Percentiles rank a stretch among this genome's conserved stretches.
These are phyloP conservation scores for Penicillium sp. DNA, from an alignment of 2,329 filamentous ascomycete species.

Conservation along the genomic window DNA sequence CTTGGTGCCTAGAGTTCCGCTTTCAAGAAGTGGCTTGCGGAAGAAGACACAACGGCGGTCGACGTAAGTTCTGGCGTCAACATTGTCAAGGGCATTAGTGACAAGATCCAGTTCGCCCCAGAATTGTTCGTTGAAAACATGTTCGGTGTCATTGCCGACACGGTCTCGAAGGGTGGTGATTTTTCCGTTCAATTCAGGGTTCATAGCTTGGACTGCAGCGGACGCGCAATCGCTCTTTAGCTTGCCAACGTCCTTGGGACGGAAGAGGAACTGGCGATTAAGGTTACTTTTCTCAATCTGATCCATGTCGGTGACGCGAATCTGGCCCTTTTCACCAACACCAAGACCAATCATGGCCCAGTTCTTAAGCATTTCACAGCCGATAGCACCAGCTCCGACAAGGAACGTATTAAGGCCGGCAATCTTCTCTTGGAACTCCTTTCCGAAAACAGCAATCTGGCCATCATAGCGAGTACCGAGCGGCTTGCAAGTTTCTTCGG, in stretches of 20 bases:
- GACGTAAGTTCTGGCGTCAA: constrained; percentile 94
- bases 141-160: constrained; percentile 86
- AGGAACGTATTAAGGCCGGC: constrained; percentile 88
- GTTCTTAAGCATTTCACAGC: constrained; percentile 99
- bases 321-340: constrained; percentile 80
- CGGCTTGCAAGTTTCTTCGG: constrained; percentile 84
- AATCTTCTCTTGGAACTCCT: constrained; percentile 90
- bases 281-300: constrained; percentile 98
- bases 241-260: constrained; percentile 85
- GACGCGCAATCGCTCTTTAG: constrained; percentile 96
- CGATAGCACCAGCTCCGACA: constrained; percentile 93
- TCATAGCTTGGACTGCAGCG: constrained; percentile 88
- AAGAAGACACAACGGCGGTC: constrained; percentile 97
- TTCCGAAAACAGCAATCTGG: constrained; percentile 93
- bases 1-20: constrained; percentile 96
- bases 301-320: constrained; percentile 95
- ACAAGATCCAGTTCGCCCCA: constrained; percentile 85
- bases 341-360: constrained; percentile 98
- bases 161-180: constrained; percentile 84
- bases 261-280: constrained; percentile 95
- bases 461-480: constrained; percentile 86
- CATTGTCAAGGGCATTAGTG: constrained; percentile 95
- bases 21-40: constrained; percentile 93
- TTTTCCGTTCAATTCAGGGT: constrained; percentile 82
- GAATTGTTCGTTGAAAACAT: constrained; percentile 90